These are phyloP conservation scores for Angomonas desouzai DNA, from an alignment of 208 protist species.

Conservation along the genomic window DNA sequence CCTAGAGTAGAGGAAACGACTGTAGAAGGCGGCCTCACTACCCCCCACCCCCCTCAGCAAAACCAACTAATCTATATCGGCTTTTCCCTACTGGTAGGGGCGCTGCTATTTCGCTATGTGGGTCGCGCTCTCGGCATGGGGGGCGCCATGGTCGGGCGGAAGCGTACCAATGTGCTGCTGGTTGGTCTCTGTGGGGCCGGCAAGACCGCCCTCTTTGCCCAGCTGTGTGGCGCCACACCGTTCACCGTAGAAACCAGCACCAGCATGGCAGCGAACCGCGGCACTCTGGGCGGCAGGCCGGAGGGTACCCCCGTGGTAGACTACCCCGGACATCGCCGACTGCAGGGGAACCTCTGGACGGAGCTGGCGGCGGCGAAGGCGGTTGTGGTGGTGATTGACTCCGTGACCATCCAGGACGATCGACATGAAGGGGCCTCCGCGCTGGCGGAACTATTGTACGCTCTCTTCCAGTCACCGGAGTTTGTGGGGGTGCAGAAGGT, in stretches of 20 bases:
- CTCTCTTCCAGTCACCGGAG: constrained; percentile 52
- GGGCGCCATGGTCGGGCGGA: constrained; percentile 13
- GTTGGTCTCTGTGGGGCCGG: constrained; percentile 63
- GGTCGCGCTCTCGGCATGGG: constrained; percentile 20
- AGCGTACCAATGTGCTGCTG: constrained; percentile 36
- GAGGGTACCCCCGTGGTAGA: constrained; percentile 44
- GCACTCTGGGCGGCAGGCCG: constrained; percentile 3
- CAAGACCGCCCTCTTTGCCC: constrained; percentile 77
- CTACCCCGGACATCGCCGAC: constrained; percentile 74
- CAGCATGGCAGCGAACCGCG: constrained; percentile 66
- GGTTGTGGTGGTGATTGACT: constrained; percentile 72
- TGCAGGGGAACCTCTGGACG: constrained; percentile 40
- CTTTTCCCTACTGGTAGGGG: constrained; percentile 10
- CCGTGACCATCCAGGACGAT: constrained; percentile 73
- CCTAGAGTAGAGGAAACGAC: too few relatives aligned
- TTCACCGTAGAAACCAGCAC: constrained; percentile 31
- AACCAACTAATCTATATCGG: background rate
- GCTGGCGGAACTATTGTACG: constrained; percentile 63
- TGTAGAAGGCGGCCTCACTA: too few relatives aligned
- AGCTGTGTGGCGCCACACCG: constrained; percentile 23
- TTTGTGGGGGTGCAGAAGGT: constrained; percentile 65
- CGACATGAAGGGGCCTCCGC: constrained; percentile 61
- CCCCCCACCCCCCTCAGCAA: background rate
- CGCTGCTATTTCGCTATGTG: constrained; percentile 17
- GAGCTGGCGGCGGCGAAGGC: constrained; percentile 42